phyloP scores from a whole-genome alignment of 345 rosid genomes.

The Linum usitatissimum region DNA sequence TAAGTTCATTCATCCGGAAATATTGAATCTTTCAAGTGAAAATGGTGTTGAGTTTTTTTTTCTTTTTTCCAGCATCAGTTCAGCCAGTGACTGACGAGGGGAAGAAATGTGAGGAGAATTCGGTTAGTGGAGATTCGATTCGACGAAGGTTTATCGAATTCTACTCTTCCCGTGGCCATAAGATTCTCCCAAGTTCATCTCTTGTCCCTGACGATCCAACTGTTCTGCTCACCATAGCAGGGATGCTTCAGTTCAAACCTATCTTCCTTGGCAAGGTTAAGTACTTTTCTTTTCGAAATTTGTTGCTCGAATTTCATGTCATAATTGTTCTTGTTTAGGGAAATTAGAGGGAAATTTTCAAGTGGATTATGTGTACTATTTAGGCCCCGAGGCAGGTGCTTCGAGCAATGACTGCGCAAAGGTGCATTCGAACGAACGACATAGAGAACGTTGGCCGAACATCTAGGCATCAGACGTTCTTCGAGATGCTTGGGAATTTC shows the following conservation, averaged over 20 bases:
- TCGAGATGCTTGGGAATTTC: slow-evolving; percentile 98
- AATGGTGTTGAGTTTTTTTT: too few species aligned
- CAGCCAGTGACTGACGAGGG: slow-evolving; percentile 55
- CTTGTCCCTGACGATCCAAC: slow-evolving; percentile 97
- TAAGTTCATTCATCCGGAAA: slow-evolving; percentile 15
- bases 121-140: slow-evolving; percentile 67
- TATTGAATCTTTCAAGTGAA: slow-evolving; percentile 10
- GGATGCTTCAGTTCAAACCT: slow-evolving; percentile 98
- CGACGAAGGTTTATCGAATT: slow-evolving; percentile 70
- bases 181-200: slow-evolving; percentile 76
- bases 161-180: slow-evolving; percentile 85
- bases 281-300: not conserved
- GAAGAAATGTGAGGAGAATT: slow-evolving; percentile 33
- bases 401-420: slow-evolving; percentile 79
- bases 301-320: not conserved
- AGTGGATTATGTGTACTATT: slow-evolving; percentile 2
- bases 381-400: slow-evolving; percentile 80
- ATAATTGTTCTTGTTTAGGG: too few species aligned
- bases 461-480: slow-evolving; percentile 81
- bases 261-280: slow-evolving; percentile 86
- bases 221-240: slow-evolving; percentile 86
- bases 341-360: too few species aligned
- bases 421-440: slow-evolving; percentile 87
- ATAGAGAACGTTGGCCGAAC: slow-evolving; percentile 93
- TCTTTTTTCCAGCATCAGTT: slow-evolving; percentile 47